A percentile compares a stretch with the other conserved stretches of the same genome.
These are phyloP conservation scores for Gnomoniopsis smithogilvyi DNA, from an alignment of 2,329 filamentous ascomycete genomes.

Conservation along the genomic window DNA sequence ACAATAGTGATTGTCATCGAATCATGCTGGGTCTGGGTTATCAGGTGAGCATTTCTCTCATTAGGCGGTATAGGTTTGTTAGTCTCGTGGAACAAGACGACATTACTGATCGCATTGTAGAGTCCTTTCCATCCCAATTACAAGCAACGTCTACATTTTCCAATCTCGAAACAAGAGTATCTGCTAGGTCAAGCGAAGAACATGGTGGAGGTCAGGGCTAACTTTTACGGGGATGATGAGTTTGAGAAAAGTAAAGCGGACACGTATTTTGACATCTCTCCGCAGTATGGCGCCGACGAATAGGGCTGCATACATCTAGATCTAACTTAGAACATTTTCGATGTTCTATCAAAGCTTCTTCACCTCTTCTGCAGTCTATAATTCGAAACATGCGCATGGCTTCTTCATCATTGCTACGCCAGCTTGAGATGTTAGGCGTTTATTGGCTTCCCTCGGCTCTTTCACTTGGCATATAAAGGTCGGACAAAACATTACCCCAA, in stretches of 20 bases:
- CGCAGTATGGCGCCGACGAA: constrained; percentile 6
- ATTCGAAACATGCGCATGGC: too few species aligned
- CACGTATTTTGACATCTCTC: constrained; percentile 16
- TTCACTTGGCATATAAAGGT: too few species aligned
- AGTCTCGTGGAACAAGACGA: neutral
- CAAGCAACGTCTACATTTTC: constrained; percentile 21
- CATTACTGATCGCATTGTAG: neutral
- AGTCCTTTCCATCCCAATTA: constrained; percentile 22
- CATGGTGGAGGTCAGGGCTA: constrained; percentile 20
- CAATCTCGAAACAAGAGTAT: constrained; percentile 17
- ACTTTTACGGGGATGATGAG: constrained; percentile 19
- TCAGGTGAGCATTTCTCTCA: constrained; percentile 15
- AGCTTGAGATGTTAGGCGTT: too few species aligned
- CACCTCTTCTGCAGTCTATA: too few species aligned
- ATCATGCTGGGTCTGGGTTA: constrained; percentile 28
- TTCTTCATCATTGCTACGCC: too few species aligned
- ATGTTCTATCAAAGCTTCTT: too few species aligned
- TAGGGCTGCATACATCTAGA: neutral
- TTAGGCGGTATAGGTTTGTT: neutral
- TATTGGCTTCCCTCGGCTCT: too few species aligned
- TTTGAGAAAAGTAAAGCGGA: constrained; percentile 14
- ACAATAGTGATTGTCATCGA: constrained; percentile 22
- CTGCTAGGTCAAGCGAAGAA: constrained; percentile 18
- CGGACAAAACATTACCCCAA: too few species aligned
- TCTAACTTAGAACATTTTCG: too few species aligned